Evolutionary conservation across 805 yeast species (phyloP), one percentile per base, ranked within the genome.

Genomic region (Lachancea dasiensis): DNA sequence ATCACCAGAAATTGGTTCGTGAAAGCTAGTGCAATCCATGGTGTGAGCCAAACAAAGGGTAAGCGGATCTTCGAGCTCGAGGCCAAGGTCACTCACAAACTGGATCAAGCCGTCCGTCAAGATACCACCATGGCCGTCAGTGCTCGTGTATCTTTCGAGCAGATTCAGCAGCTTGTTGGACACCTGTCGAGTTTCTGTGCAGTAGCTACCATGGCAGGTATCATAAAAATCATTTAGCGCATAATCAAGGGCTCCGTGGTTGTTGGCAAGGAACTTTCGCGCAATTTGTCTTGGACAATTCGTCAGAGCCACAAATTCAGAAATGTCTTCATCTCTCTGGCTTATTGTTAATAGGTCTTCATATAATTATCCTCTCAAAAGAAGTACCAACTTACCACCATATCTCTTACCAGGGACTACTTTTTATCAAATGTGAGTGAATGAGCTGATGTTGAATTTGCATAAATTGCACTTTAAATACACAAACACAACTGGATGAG

Each of bases 61-160:
- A 5, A 67, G 72, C 6, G 76, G 67, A 52, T 89, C 87, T 48
- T 90, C 97, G 1, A 87, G 81, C 10, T 76, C 76, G 26, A 81
- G 67, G 0, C 73, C 78, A 32, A 90, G 61, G 49, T 81, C 95
- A 11, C 67, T 68, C 16, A 90, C 63, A 49, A 79, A 85, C 27
- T 54, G 47, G 7, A 89, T 57, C 0, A 96, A 81, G 0, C 95
- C 96, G 41, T 86, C 92, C 7, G 84, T 68, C 18, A 79, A 90
- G 26, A 87, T 84, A 3, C 27, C 10, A 3, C 22, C n/a, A 9
- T 63, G 57, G 1, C 54, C 60, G 10, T 56, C 53, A 0, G 53
- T 54, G 7, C 25, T 35, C 3, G 50, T 44, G 34, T 54, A 52
- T 18, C 36, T 44, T 8, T 49, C 42, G 34, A 49, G 54, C 9